These are phyloP conservation scores for Auricularia heimuer DNA, from an alignment of 768 basidiomycete species.

Conservation along the genomic window DNA sequence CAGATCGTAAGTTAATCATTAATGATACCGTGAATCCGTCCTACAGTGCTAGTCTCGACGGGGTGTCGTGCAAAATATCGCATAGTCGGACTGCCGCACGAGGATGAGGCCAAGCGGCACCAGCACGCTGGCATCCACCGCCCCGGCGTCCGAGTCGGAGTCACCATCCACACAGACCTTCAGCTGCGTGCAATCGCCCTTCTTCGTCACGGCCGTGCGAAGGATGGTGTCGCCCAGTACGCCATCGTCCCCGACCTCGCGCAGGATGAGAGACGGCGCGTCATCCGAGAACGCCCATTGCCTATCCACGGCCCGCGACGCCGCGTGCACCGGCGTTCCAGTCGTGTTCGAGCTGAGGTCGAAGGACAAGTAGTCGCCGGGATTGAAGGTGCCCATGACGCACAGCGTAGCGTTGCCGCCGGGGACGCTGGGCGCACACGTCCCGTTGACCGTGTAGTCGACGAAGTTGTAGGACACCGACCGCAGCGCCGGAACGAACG, in stretches of 20 bases:
- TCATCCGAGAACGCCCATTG: not conserved
- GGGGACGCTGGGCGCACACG: not conserved
- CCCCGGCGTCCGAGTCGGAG: not conserved
- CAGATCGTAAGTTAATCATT: too few relatives aligned
- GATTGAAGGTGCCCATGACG: not conserved
- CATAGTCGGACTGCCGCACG: not conserved
- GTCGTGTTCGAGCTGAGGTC: not conserved
- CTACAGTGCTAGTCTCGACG: too few relatives aligned
- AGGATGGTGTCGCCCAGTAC: not conserved
- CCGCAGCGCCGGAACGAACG: not conserved
- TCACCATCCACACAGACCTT: not conserved
- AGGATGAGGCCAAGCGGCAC: not conserved
- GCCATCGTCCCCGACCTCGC: not conserved
- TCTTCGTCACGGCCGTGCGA: not conserved
- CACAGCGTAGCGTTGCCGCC: not conserved
- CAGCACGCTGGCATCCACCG: not conserved
- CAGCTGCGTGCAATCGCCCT: not conserved
- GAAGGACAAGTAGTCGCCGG: not conserved
- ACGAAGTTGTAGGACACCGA: not conserved
- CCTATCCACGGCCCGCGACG: not conserved
- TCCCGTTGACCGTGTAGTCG: not conserved
- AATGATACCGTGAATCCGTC: too few relatives aligned
- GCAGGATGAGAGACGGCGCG: not conserved
- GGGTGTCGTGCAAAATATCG: too few relatives aligned
- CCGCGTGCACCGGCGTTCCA: not conserved